Evolutionary conservation across 2,329 filamentous ascomycete genomes (phyloP), one percentile per base, ranked within the genome.

Genomic region (Hypoxylon sp.): DNA sequence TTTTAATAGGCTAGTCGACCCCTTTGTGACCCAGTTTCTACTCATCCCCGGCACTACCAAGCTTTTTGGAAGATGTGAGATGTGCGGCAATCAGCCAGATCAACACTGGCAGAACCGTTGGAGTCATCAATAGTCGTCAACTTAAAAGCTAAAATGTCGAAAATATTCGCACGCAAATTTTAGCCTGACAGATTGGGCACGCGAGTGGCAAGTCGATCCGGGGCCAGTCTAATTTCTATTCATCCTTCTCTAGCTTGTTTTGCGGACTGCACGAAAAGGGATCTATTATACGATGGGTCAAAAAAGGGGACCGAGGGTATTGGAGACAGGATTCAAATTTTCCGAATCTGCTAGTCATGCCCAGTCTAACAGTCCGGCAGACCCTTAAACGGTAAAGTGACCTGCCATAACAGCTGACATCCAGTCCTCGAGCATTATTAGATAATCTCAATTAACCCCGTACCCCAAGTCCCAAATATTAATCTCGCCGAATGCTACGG

Each of bases 51-150:
- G 59, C 48, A 63, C 37, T 64, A 66, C 67, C 69, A 72, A 69
- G 69, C 69, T 68, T 69, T 72, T 72, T 67, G 25, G 25, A 27
- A n/a, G 4, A 11, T 40, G 27, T 30, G 44, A 27, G 60, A 27
- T 56, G 37, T 54, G 31, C 27, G 65, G 63, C 13, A 61, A 72
- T 72, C 66, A 42, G n/a, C 58, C 59, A 72, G 69, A 69, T 65
- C 61, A 64, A 57, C 54, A 58, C 4, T 49, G 30, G 17, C 44
- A 50, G 35, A 33, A 11, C 56, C 44, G 56, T 49, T 58, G 42
- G 20, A 57, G 42, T 48, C 30, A 17, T 49, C 10, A 20, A 50
- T 30, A 6, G 11, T 48, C 56, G 33, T 10, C 33, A 48, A 31
- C n/a, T 27, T 30, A 40, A 46, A 50, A 50, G 17, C 20, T 11